Evolutionary conservation across 2,329 filamentous ascomycete species (phyloP).

Genomic region (Aspergillus flavus): DNA sequence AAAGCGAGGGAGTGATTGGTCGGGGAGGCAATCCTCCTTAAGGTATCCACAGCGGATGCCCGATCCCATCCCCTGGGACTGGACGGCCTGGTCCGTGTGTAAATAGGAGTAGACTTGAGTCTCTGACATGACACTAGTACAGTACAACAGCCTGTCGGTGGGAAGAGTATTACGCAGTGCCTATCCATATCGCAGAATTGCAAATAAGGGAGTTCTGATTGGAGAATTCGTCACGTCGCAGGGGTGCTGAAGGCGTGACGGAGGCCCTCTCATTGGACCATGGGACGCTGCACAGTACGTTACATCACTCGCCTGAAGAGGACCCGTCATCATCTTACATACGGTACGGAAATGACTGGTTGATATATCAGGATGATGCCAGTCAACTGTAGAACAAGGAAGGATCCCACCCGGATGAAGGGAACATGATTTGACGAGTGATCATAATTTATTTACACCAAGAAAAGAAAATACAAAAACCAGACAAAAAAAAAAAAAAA

Average conservation of each 20-base stretch:
- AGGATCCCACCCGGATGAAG: neutral
- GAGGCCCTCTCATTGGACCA: neutral
- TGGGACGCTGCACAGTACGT: neutral
- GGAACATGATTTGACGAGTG: neutral
- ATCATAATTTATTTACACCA: neutral
- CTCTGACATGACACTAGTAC: neutral
- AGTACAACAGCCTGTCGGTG: neutral
- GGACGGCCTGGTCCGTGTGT: constrained; percentile 1
- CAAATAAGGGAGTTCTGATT: constrained; percentile 6
- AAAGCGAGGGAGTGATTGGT: neutral
- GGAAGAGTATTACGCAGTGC: neutral
- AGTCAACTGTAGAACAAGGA: neutral
- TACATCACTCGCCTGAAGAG: neutral
- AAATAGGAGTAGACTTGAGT: neutral
- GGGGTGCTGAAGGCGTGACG: neutral
- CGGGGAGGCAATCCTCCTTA: neutral
- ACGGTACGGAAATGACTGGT: neutral
- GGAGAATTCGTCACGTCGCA: neutral
- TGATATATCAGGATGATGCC: neutral
- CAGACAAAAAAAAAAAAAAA: neutral
- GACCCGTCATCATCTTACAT: neutral
- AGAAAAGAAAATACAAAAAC: neutral
- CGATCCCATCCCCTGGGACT: constrained; percentile 4
- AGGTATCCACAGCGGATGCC: constrained; percentile 3
- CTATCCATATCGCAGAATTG: neutral